Conservation (phyloP, 2,329 filamentous ascomycete genomes). For the Exophiala calicioides region DNA sequence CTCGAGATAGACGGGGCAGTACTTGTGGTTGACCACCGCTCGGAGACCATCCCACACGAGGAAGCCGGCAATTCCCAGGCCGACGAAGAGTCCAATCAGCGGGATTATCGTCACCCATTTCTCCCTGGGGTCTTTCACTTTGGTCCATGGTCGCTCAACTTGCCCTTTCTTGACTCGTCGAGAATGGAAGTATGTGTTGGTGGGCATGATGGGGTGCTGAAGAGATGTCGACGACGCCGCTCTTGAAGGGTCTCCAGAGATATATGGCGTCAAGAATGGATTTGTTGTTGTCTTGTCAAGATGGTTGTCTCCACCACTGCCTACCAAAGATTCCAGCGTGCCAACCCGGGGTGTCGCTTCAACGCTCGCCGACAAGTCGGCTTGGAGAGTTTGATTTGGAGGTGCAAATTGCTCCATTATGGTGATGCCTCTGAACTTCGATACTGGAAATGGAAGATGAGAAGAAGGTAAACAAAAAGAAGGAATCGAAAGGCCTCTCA, state of each 20-base stretch:
- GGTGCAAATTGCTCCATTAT: conserved; percentile 14
- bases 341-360: conserved; percentile 11
- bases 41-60: conserved; percentile 73
- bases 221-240: conserved; percentile 24
- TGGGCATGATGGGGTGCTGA: conserved; percentile 10
- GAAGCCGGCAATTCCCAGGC: conserved; percentile 67
- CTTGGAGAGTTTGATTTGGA: conserved; percentile 10
- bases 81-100: conserved; percentile 68
- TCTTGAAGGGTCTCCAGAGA: conserved; percentile 23
- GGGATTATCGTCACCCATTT: conserved; percentile 86
- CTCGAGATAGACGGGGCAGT: conserved; percentile 68
- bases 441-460: background rate
- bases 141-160: conserved; percentile 71
- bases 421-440: background rate
- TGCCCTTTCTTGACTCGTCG: conserved; percentile 71
- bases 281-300: conserved; percentile 18
- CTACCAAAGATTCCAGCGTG: conserved; percentile 14
- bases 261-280: conserved; percentile 29
- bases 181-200: conserved; percentile 61
- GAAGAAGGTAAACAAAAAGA: background rate
- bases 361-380: conserved; percentile 7
- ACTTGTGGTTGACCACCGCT: conserved; percentile 72
- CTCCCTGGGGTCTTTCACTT: conserved; percentile 70
- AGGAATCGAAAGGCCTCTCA: background rate
- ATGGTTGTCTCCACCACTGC: conserved; percentile 2